Percentiles rank a stretch among this genome's conserved stretches.
phyloP scores from a whole-genome alignment of 1,284 basidiomycete genomes.

The Puccinia novopanici region DNA sequence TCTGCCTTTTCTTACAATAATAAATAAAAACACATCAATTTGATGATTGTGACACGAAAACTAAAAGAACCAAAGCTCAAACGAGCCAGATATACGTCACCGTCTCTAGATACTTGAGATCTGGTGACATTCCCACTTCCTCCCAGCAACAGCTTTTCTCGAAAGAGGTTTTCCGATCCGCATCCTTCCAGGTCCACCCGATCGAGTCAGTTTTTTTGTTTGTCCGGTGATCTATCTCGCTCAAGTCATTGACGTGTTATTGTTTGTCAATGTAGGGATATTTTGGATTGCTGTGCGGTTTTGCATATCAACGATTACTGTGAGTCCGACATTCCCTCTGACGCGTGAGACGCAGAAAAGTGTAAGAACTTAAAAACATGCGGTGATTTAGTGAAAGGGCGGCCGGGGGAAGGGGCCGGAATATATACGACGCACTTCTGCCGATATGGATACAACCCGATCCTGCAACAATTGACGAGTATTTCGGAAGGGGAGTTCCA shows the following conservation, averaged over 20 bases:
- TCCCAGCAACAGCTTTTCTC: not conserved
- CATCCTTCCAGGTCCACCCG: slow-evolving; percentile 18
- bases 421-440: slow-evolving; percentile 19
- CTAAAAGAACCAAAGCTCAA: not conserved
- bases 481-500: slow-evolving; percentile 6
- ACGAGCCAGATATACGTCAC: not conserved
- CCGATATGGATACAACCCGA: slow-evolving; percentile 31
- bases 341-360: not conserved
- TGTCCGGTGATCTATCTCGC: not conserved
- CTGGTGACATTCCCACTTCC: not conserved
- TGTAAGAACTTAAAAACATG: not conserved
- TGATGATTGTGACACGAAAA: not conserved
- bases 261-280: not conserved
- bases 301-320: slow-evolving; percentile 28
- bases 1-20: too few relatives aligned
- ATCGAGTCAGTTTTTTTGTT: slow-evolving; percentile 22
- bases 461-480: slow-evolving; percentile 16
- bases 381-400: not conserved
- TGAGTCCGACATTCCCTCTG: not conserved
- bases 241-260: not conserved
- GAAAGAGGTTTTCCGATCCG: slow-evolving; percentile 22
- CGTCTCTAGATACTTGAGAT: slow-evolving; percentile 6
- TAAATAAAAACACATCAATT: too few relatives aligned
- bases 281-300: slow-evolving; percentile 33
- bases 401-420: not conserved